These are phyloP conservation scores for Didymosphaeria variabile DNA, from an alignment of 2,329 filamentous ascomycete species.

Conservation along the genomic window DNA sequence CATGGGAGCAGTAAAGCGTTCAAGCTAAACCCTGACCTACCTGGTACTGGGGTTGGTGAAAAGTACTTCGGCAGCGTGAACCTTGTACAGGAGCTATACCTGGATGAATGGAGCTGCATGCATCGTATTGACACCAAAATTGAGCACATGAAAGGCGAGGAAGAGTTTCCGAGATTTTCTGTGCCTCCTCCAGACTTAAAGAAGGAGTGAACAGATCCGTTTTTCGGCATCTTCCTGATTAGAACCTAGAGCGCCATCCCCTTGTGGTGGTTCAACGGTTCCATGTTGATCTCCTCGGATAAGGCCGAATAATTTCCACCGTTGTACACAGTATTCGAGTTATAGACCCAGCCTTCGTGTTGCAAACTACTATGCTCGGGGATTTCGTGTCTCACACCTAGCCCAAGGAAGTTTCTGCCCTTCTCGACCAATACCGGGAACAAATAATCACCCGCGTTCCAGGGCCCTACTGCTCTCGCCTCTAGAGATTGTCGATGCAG, in stretches of 20 bases:
- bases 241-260: neutral
- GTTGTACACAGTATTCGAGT: neutral
- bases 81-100: constrained; percentile 40
- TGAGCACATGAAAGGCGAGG: constrained; percentile 26
- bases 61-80: constrained; percentile 40
- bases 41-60: constrained; percentile 42
- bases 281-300: neutral
- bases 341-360: neutral
- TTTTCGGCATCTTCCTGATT: neutral
- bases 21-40: constrained; percentile 34
- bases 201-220: neutral
- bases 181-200: constrained; percentile 12
- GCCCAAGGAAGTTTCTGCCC: constrained; percentile 7
- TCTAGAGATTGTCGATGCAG: constrained; percentile 28
- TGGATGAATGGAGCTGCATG: constrained; percentile 47
- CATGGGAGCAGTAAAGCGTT: constrained; percentile 22
- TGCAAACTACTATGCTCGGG: neutral
- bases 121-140: constrained; percentile 41
- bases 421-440: constrained; percentile 24
- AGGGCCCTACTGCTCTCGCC: constrained; percentile 25
- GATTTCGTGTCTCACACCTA: neutral
- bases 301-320: neutral
- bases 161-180: constrained; percentile 11
- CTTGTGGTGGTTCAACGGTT: neutral
- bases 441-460: constrained; percentile 24